A percentile compares a stretch with the other conserved stretches of the same genome.
phyloP scores from a whole-genome alignment of 2,329 filamentous ascomycete species.

The Fusarium gaditjirri region DNA sequence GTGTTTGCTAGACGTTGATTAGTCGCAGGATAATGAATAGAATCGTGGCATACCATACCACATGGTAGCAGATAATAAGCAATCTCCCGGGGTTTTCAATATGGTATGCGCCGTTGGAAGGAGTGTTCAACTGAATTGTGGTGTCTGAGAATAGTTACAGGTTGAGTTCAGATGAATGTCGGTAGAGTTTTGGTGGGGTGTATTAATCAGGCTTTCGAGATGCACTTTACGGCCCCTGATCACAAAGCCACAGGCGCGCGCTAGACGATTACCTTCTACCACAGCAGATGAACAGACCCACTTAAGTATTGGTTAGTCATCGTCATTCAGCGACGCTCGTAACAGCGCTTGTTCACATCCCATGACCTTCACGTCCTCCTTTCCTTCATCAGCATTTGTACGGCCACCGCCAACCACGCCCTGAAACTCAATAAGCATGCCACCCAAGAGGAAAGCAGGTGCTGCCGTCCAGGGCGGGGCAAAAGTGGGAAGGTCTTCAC shows the following conservation, averaged over 20 bases:
- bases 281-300: background rate
- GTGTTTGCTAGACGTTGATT: constrained; percentile 78
- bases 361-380: background rate
- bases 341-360: constrained; percentile 10
- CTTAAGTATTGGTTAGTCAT: constrained; percentile 26
- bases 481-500: constrained; percentile 68
- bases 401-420: constrained; percentile 7
- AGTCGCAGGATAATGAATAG: background rate
- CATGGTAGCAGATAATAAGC: constrained; percentile 41
- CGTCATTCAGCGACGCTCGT: constrained; percentile 20
- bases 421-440: constrained; percentile 60
- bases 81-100: background rate
- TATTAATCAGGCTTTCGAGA: constrained; percentile 28
- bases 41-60: constrained; percentile 47
- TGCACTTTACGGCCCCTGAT: constrained; percentile 16
- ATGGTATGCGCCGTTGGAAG: background rate
- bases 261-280: background rate
- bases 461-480: constrained; percentile 57
- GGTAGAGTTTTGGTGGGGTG: constrained; percentile 35
- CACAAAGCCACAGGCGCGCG: constrained; percentile 8
- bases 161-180: constrained; percentile 9
- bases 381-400: background rate
- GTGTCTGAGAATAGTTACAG: background rate
- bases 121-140: background rate
- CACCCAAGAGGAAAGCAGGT: constrained; percentile 75